A percentile compares a stretch with the other conserved stretches of the same genome.
Evolutionary conservation across 2,329 filamentous ascomycete species (phyloP).

Genomic region (Paraconiothyrium sp.): DNA sequence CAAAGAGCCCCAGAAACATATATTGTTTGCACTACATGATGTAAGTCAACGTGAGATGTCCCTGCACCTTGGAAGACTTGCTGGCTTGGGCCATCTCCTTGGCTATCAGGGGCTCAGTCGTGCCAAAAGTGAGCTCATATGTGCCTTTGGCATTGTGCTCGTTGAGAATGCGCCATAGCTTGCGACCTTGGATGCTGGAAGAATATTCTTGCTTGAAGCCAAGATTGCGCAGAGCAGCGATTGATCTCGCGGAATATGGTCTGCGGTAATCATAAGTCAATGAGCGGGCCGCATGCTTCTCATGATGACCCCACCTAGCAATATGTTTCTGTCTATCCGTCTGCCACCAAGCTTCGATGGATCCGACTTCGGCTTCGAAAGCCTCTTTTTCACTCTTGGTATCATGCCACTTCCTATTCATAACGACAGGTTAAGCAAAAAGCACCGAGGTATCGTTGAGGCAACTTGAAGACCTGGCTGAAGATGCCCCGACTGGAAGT

Average conservation of each 20-base stretch:
- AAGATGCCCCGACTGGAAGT: no score
- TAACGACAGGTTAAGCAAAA: not conserved
- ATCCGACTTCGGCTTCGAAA: slow-evolving; percentile 45
- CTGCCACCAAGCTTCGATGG: slow-evolving; percentile 49
- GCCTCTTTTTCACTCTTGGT: slow-evolving; percentile 30
- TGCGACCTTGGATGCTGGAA: slow-evolving; percentile 46
- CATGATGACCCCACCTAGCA: slow-evolving; percentile 18
- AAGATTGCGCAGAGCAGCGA: slow-evolving; percentile 47
- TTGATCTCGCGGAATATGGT: slow-evolving; percentile 46
- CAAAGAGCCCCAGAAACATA: slow-evolving; percentile 55
- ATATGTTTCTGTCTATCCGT: slow-evolving; percentile 26
- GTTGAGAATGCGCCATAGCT: slow-evolving; percentile 51
- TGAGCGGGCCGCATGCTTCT: not conserved
- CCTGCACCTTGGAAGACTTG: not conserved
- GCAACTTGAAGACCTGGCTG: no score
- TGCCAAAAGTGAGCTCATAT: slow-evolving; percentile 51
- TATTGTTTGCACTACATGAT: slow-evolving; percentile 40
- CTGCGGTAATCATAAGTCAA: slow-evolving; percentile 21
- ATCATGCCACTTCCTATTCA: not conserved
- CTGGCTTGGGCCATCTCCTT: slow-evolving; percentile 33
- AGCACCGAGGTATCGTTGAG: no score
- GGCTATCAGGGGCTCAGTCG: slow-evolving; percentile 52
- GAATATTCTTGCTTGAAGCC: slow-evolving; percentile 37
- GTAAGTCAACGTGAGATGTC: not conserved
- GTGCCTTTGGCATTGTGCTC: slow-evolving; percentile 48